Evolutionary conservation across 495 filamentous ascomycete genomes (phyloP), one percentile per base, ranked within the genome.

Genomic region (Penicillium antarcticum): DNA sequence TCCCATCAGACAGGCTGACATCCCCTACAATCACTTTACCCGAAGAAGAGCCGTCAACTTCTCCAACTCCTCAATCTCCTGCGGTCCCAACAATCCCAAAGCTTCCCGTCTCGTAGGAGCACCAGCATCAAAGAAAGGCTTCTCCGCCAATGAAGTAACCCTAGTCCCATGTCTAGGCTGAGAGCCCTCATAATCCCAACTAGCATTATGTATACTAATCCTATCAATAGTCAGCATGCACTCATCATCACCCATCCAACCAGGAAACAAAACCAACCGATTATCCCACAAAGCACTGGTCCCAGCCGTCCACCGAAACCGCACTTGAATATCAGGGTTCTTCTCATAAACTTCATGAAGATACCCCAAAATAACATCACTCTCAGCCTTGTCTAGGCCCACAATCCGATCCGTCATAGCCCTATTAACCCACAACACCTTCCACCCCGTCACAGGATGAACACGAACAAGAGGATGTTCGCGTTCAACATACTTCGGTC

Each of bases 381-480:
- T 84, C 62, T 87, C 83, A 1, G 78, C 81, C 52, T 79, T 78
- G 55, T 87, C 82, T 0, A 88, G 62, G 0, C 84, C 85, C 1
- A 86, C 79, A 56, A 87, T 86, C 7, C 80, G 68, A 6, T 74
- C 74, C 4, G 84, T 87, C 78, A 87, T 83, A 5, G 77, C 70
- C 11, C 81, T 78, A 59, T 88, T 88, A 4, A 88, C 85, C 79
- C 79, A 88, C 3, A 88, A 72, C 2, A 83, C 76, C 62, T 85
- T 87, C 83, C 84, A 87, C 11, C 85, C 84, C 0, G 84, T 88
- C 0, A 79, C 85, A 3, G 85, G 86, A 62, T 89, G 86, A 8
- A 86, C 81, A 4, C 86, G 78, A 10, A 89, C 85, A 19, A 89
- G 66, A 0, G 84, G 85, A 61, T 88, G 86, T 26, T 78, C 72